Evolutionary conservation across 768 basidiomycete genomes (phyloP), one percentile per base, ranked within the genome.

Genomic region (Collybia nuda): DNA sequence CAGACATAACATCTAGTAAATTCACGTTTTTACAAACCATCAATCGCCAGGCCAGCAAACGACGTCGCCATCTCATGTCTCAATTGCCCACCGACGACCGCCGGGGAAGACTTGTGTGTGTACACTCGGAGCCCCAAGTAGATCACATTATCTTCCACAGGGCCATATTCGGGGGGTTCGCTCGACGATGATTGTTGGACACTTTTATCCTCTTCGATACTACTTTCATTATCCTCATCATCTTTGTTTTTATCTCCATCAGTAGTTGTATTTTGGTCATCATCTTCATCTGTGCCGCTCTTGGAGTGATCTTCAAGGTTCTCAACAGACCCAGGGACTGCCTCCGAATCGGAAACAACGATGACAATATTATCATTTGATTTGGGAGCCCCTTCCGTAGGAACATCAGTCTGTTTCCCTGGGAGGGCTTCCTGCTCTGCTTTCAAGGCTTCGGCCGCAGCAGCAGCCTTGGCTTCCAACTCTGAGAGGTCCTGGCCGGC

Each of bases 401-500:
- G n/a, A 5, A 2, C 24, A 8, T 26, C 42, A 24, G 17, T 22
- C 11, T 39, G 23, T 11, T 15, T 44, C 2, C 22, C 40, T 6
- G 35, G 6, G 12, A 17, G 1, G 4, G 17, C 28, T 15, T 17
- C 23, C 7, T 51, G 43, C 3, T 29, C 44, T 14, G 32, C 35
- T 26, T 44, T 51, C 22, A 48, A 23, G 9, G 43, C 47, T 17
- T 47, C 47, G 7, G 56, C 52, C 12, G 39, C 51, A 6, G 51
- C 52, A 6, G 52, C 56, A 0, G 56, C 52, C 40, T 59, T 59
- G 26, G 48, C 50, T 40, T 59, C 53, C 2, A 60, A 44, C 43
- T 65, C 56, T 19, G 52, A 41, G 12, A 62, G 56, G 17, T 57
- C 57, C 38, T 60, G 56, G 8, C 63, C 61, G 17, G 60, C 61